A percentile compares a stretch with the other conserved stretches of the same genome.
phyloP scores from a whole-genome alignment of 2,329 filamentous ascomycete genomes.

The Cadophora gregata region DNA sequence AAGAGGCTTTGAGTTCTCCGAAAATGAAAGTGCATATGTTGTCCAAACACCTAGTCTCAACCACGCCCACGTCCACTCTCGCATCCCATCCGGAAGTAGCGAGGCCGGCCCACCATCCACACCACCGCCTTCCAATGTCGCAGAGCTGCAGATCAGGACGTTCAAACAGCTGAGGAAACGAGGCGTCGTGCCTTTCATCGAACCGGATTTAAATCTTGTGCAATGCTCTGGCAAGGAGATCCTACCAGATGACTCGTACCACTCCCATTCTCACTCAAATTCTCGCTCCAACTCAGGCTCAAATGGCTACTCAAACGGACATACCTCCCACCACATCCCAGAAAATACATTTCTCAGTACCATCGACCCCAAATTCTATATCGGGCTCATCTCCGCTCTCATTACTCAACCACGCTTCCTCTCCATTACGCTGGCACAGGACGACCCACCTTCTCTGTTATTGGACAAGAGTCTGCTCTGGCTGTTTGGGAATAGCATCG shows the following conservation, averaged over 20 bases:
- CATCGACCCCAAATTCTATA: conserved; percentile 68
- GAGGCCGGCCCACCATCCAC: conserved; percentile 56
- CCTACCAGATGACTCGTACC: conserved; percentile 43
- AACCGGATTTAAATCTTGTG: conserved; percentile 72
- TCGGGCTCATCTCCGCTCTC: conserved; percentile 66
- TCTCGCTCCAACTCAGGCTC: too few relatives aligned
- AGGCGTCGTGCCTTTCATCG: conserved; percentile 75
- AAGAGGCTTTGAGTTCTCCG: conserved; percentile 84
- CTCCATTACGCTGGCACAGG: conserved; percentile 74
- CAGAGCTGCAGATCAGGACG: conserved; percentile 81
- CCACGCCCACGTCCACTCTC: conserved; percentile 37
- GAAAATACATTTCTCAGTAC: conserved; percentile 58
- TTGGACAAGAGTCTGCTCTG: conserved; percentile 71
- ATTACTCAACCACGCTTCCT: conserved; percentile 70
- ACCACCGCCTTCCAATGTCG: conserved; percentile 77
- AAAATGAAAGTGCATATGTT: conserved; percentile 71
- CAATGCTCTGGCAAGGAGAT: conserved; percentile 74
- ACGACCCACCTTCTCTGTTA: conserved; percentile 76
- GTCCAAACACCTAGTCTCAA: conserved; percentile 48
- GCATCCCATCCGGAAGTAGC: conserved; percentile 34
- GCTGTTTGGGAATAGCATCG: conserved; percentile 73
- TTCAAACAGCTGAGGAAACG: conserved; percentile 83
- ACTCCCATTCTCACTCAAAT: conserved; percentile 44
- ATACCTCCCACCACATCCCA: background rate
- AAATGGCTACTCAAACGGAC: background rate